Percentiles rank a stretch among this genome's conserved stretches.
Evolutionary conservation across 495 filamentous ascomycete genomes (phyloP).

Genomic region (Cryomyces minteri): DNA sequence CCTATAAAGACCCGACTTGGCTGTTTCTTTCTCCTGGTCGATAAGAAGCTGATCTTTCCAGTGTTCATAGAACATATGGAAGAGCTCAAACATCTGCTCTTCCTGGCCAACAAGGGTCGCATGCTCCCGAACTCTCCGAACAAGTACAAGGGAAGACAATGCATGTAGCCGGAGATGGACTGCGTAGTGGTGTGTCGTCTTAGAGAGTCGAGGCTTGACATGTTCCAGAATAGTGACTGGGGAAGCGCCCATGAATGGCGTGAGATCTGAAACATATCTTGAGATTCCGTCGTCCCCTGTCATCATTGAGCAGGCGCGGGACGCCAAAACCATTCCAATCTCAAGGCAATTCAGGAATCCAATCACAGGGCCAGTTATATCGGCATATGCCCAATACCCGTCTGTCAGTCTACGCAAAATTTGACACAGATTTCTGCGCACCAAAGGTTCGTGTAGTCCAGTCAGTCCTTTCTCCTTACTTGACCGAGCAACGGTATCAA

Average conservation of each 20-base stretch:
- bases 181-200: too few relatives aligned
- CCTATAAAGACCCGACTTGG: conserved; percentile 57
- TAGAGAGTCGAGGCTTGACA: not conserved
- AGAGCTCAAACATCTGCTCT: not conserved
- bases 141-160: not conserved
- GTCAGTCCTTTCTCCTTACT: not conserved
- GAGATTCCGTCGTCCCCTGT: too few relatives aligned
- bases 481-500: not conserved
- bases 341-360: conserved; percentile 70
- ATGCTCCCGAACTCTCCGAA: not conserved
- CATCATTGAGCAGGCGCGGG: too few relatives aligned
- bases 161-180: not conserved
- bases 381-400: conserved; percentile 60
- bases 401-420: conserved; percentile 45
- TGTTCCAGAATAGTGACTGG: not conserved
- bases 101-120: not conserved
- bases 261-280: too few relatives aligned
- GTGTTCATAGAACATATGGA: conserved; percentile 39
- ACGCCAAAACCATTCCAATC: not conserved
- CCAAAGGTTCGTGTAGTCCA: not conserved
- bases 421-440: conserved; percentile 54
- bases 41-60: conserved; percentile 59
- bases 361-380: conserved; percentile 60
- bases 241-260: not conserved
- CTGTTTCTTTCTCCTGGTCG: conserved; percentile 52